Evolutionary conservation across 495 filamentous ascomycete genomes (phyloP), one percentile per base, ranked within the genome.

Genomic region (Hyaloscypha bicolor): DNA sequence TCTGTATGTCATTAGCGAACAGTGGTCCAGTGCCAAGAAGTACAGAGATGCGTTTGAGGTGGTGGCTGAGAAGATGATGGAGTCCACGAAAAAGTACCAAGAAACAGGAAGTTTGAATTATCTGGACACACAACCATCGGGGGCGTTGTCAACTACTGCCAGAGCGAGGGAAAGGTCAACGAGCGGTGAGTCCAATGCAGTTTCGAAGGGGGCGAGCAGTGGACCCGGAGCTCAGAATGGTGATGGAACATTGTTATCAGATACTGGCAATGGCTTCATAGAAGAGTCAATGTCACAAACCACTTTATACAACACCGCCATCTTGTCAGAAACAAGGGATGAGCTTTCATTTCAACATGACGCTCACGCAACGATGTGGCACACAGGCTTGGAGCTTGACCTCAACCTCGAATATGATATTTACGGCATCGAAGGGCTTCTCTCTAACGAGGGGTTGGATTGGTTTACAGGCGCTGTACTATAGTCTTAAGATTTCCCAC

Each of bases 381-480:
- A 56, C 21, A 25, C 21, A 29, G 53, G 53, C 21, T 11, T 56
- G 22, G 53, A 56, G 21, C 53, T 56, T 0, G 53, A 56, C 53
- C 53, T 56, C 22, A 31, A 56, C 21, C 53, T 56, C 5, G 53
- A 56, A 56, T 56, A 25, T 14, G 21, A 25, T 14, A 9, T 56
- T 8, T 56, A 56, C 22, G 53, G 29, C 19, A 56, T 56, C 16
- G 53, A 56, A 56, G 53, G 53, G 9, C 21, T 56, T 25, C 21
- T 56, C 11, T 56, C 53, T 6, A 31, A 56, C 29, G 53, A 56
- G 16, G 53, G 53, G 21, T 56, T 56, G 53, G 53, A 56, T 29
- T 56, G 53, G 53, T 56, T 56, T 30, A 56, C n/a, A 4, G 53
- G 53, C n/a, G 53, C 53, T 25, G 53, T 56, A 4, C 53, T 56